A percentile compares a stretch with the other conserved stretches of the same genome.
These are phyloP conservation scores for Acer yangbiense DNA, from an alignment of 345 rosid genomes.

Conservation along the genomic window DNA sequence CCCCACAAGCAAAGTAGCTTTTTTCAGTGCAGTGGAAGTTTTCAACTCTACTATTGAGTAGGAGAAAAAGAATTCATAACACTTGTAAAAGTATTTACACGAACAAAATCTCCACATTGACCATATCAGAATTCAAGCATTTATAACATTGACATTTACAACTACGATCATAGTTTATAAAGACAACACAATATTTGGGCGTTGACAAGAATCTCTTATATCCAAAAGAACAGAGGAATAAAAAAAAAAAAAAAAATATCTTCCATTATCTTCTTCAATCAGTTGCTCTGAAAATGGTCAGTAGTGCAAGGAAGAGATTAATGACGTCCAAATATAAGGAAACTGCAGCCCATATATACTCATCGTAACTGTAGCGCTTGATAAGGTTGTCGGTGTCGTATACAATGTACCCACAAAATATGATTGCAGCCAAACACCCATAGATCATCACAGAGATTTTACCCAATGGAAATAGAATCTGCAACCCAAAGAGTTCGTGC, in stretches of 20 bases:
- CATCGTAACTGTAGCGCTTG: slow-evolving; percentile 79
- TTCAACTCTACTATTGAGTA: too few species aligned
- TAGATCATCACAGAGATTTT: slow-evolving; percentile 75
- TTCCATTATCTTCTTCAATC: slow-evolving; percentile 27
- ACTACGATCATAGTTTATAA: not conserved
- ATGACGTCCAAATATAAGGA: slow-evolving; percentile 71
- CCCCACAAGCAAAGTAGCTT: too few species aligned
- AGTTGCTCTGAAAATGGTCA: slow-evolving; percentile 75
- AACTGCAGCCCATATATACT: slow-evolving; percentile 91
- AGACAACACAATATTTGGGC: not conserved
- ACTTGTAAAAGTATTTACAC: too few species aligned
- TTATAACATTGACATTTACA: not conserved
- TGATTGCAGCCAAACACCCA: slow-evolving; percentile 72
- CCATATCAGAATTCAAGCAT: not conserved
- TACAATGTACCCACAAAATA: slow-evolving; percentile 83
- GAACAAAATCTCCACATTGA: too few species aligned
- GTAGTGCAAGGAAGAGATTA: slow-evolving; percentile 72
- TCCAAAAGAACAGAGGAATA: not conserved
- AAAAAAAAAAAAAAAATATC: too few species aligned
- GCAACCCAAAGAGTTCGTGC: slow-evolving; percentile 27
- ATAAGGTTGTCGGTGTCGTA: slow-evolving; percentile 88
- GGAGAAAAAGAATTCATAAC: too few species aligned
- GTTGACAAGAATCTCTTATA: not conserved
- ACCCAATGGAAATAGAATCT: slow-evolving; percentile 81
- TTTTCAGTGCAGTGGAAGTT: too few species aligned